A percentile compares a stretch with the other conserved stretches of the same genome.
Evolutionary conservation across 2,329 filamentous ascomycete genomes (phyloP).

Genomic region (Coniochaeta ligniaria): DNA sequence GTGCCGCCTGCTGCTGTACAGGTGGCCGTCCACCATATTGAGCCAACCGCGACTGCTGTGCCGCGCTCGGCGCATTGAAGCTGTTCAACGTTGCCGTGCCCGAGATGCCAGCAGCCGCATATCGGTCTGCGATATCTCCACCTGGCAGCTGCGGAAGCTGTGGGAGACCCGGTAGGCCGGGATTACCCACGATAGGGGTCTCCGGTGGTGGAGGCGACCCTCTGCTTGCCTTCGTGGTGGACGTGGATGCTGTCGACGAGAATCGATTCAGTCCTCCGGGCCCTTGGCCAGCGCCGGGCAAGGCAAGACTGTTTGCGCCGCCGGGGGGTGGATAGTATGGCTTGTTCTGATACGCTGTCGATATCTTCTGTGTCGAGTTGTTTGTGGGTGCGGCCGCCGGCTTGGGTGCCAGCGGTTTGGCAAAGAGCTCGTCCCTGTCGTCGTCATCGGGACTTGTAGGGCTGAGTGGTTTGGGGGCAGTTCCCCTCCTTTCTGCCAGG

Average conservation of each 20-base stretch:
- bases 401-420: constrained; percentile 46
- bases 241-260: constrained; percentile 81
- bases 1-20: constrained; percentile 24
- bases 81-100: constrained; percentile 76
- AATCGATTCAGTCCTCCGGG: constrained; percentile 47
- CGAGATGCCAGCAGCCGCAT: constrained; percentile 85
- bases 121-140: constrained; percentile 83
- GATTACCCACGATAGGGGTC: constrained; percentile 72
- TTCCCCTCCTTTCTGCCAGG: constrained; percentile 74
- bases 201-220: constrained; percentile 94
- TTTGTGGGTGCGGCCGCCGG: constrained; percentile 12
- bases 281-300: constrained; percentile 5
- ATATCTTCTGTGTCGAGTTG: constrained; percentile 19
- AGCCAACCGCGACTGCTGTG: constrained; percentile 71
- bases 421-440: constrained; percentile 75
- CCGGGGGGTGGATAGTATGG: constrained; percentile 55
- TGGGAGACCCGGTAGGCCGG: constrained; percentile 10
- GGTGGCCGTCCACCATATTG: constrained; percentile 60
- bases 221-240: constrained; percentile 83
- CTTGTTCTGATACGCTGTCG: constrained; percentile 44
- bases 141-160: constrained; percentile 40
- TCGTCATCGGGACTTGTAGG: constrained; percentile 70
- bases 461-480: constrained; percentile 75
- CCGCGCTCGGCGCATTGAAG: constrained; percentile 63
- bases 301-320: constrained; percentile 2